Evolutionary conservation across 192 early-diverging fungal genomes (phyloP).

Genomic region (Coemansia sp.): DNA sequence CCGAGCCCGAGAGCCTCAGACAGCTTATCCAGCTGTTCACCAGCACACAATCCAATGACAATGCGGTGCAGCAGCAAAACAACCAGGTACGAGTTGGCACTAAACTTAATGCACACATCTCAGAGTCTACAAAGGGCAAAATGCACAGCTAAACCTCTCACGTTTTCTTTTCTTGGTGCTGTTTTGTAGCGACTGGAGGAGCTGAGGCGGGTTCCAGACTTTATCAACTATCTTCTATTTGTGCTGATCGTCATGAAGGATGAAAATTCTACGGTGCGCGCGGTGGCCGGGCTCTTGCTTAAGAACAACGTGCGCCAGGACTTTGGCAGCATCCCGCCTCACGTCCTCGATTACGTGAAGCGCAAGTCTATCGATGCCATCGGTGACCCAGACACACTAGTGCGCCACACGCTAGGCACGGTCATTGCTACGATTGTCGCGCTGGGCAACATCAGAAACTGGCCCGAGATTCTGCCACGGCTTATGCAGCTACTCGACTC

Average conservation of each 20-base stretch:
- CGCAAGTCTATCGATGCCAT: slow-evolving; percentile 58
- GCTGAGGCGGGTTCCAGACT: slow-evolving; percentile 79
- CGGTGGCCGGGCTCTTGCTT: slow-evolving; percentile 80
- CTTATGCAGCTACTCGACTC: slow-evolving; percentile 79
- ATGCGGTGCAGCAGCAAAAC: slow-evolving; percentile 65
- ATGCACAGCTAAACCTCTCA: background rate
- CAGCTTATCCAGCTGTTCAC: slow-evolving; percentile 73
- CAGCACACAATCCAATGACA: slow-evolving; percentile 70
- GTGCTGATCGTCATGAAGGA: slow-evolving; percentile 75
- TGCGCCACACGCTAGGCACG: slow-evolving; percentile 80
- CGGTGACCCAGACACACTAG: slow-evolving; percentile 65
- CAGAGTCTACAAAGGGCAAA: background rate
- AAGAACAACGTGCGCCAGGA: slow-evolving; percentile 71
- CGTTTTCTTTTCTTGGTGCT: slow-evolving; percentile 2
- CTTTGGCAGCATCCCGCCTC: slow-evolving; percentile 52
- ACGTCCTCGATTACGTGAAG: slow-evolving; percentile 70
- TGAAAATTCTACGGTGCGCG: slow-evolving; percentile 64
- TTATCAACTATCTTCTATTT: slow-evolving; percentile 86
- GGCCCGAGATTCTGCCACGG: slow-evolving; percentile 78
- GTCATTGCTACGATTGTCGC: slow-evolving; percentile 85
- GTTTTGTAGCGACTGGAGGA: slow-evolving; percentile 65
- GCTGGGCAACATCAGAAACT: slow-evolving; percentile 64
- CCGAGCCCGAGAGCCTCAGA: slow-evolving; percentile 71
- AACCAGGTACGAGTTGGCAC: slow-evolving; percentile 62
- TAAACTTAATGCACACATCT: slow-evolving; percentile 1